A percentile compares a stretch with the other conserved stretches of the same genome.
These are phyloP conservation scores for Solanum appendiculatum DNA, from an alignment of 257 asterid species.

Conservation along the genomic window DNA sequence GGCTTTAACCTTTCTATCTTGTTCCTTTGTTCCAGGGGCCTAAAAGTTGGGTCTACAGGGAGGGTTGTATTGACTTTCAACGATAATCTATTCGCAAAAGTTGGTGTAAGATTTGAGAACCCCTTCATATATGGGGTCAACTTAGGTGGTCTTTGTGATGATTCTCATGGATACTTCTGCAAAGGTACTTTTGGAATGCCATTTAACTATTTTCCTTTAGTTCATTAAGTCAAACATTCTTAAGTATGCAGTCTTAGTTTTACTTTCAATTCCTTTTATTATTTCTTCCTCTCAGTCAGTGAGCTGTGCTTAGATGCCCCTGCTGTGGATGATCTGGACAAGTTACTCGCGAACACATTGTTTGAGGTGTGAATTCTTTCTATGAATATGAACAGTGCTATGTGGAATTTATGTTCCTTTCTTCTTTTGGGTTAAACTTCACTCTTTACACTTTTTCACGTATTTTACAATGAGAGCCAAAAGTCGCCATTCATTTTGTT, in stretches of 20 bases:
- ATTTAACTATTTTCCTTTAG: not conserved
- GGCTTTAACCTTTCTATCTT: conserved; percentile 7
- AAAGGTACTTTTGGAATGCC: conserved; percentile 32
- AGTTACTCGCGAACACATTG: conserved; percentile 46
- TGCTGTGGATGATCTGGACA: conserved; percentile 68
- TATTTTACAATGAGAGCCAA: conserved; percentile 55
- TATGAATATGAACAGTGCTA: not conserved
- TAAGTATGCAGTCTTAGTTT: not conserved
- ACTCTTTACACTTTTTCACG: conserved; percentile 23
- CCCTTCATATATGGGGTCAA: conserved; percentile 15
- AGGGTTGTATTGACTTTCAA: conserved; percentile 66
- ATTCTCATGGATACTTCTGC: conserved; percentile 85
- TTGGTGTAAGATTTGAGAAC: conserved; percentile 84
- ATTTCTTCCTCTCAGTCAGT: conserved; percentile 32
- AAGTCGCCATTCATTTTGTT: conserved; percentile 76
- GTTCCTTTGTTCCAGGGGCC: conserved; percentile 55
- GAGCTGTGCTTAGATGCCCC: conserved; percentile 70
- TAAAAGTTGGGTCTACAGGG: conserved; percentile 71
- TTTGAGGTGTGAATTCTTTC: conserved; percentile 55
- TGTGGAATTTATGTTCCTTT: not conserved
- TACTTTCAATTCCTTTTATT: not conserved
- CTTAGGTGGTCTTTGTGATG: conserved; percentile 26
- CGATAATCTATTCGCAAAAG: conserved; percentile 62
- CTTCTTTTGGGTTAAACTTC: not conserved
- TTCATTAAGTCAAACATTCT: not conserved